Evolutionary conservation across 352 stramenopile genomes (phyloP).

Genomic region (Globisporangium lucens): DNA sequence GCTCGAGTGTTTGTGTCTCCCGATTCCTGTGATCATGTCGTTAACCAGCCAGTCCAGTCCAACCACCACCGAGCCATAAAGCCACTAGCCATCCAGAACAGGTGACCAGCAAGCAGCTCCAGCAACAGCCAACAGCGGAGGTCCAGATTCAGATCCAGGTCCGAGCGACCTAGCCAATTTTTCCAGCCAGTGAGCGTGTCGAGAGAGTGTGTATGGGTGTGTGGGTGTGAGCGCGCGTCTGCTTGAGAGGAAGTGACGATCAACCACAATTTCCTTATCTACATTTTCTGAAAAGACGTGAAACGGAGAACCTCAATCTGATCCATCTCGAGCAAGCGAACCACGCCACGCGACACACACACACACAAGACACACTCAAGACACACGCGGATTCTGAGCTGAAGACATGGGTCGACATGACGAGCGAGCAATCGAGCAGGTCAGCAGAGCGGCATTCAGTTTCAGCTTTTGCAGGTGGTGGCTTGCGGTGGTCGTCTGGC

Average conservation of each 20-base stretch:
- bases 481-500: neutral
- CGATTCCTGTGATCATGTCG: constrained; percentile 7
- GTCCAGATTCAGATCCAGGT: neutral
- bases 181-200: neutral
- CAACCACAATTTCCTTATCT: constrained; percentile 56
- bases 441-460: neutral
- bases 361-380: constrained; percentile 1
- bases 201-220: constrained; percentile 8
- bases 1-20: constrained; percentile 7
- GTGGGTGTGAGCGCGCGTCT: neutral
- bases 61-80: neutral
- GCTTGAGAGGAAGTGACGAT: constrained; percentile 66
- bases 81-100: neutral
- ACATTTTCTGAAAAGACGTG: constrained; percentile 60
- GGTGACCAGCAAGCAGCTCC: neutral
- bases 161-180: neutral
- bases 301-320: constrained; percentile 25
- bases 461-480: neutral
- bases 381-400: neutral
- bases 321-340: constrained; percentile 22
- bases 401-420: neutral
- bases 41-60: neutral
- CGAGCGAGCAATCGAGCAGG: neutral
- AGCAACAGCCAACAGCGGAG: neutral
- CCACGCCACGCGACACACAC: neutral